These are phyloP conservation scores for Claviceps maximensis DNA, from an alignment of 2,329 filamentous ascomycete species.

Conservation along the genomic window DNA sequence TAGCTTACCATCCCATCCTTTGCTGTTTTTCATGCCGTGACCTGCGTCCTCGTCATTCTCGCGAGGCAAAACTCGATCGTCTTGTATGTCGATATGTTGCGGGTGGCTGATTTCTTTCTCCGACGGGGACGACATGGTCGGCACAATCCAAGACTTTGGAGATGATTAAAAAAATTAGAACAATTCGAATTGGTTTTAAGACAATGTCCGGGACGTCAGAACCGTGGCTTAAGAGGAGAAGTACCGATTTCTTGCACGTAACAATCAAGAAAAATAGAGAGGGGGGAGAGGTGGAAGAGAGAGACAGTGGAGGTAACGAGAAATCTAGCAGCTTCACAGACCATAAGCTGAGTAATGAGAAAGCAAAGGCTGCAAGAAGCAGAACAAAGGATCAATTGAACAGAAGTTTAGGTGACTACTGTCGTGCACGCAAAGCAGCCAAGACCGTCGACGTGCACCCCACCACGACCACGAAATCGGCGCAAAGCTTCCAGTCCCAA, in stretches of 20 bases:
- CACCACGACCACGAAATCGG: background rate
- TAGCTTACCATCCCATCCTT: constrained; percentile 76
- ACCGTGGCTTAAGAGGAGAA: background rate
- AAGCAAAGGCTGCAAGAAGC: background rate
- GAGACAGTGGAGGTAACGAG: background rate
- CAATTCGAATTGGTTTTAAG: background rate
- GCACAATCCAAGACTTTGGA: background rate
- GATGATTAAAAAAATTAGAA: background rate
- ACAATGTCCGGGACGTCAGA: background rate
- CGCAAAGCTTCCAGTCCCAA: background rate
- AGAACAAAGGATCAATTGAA: background rate
- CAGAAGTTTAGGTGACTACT: background rate
- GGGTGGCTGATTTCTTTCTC: constrained; percentile 23
- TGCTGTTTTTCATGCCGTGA: constrained; percentile 42
- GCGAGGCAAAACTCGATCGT: constrained; percentile 26
- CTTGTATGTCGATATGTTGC: constrained; percentile 36
- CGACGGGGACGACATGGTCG: constrained; percentile 18
- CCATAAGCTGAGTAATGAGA: background rate
- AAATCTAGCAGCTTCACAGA: background rate
- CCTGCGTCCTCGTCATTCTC: constrained; percentile 28
- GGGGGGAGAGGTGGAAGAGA: background rate
- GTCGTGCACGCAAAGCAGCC: background rate
- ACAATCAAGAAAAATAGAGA: background rate
- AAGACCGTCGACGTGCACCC: background rate
- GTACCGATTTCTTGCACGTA: background rate